Evolutionary conservation across 2,329 filamentous ascomycete genomes (phyloP), one percentile per base, ranked within the genome.

Genomic region (Colletotrichum siamense): DNA sequence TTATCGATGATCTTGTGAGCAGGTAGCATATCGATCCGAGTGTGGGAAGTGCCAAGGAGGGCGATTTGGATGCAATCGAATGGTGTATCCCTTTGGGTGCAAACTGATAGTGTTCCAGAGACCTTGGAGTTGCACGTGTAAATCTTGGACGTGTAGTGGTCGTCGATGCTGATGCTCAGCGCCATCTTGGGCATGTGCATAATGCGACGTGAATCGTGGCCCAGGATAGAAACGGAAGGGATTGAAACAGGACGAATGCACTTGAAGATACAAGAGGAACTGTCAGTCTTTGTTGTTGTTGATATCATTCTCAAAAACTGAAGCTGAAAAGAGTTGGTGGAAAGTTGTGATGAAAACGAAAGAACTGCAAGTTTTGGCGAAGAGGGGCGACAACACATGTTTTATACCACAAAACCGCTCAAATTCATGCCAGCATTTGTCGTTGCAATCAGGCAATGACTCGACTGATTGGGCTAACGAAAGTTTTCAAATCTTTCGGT

Each of bases 101-200:
- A 86, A 80, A 92, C 85, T 69, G 84, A 81, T 74, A 88, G 88
- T 52, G 86, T 83, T 66, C 91, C 91, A 15, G 85, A 82, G 64
- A 92, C 83, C 71, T 85, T 82, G 10, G 90, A 90, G 15, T 86
- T 86, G 2, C 89, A 89, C 8, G 88, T 91, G 82, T 92, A 92
- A 64, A 91, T 86, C 81, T 89, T 91, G 80, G 88, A 87, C 76
- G 79, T 86, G 82, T 87, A 91, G 84, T 92, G 89, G 81, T 88
- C 85, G 79, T 89, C 85, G 68, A 92, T 85, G 67, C 85, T 83
- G 82, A 92, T 84, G 52, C 84, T 83, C 79, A 92, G 86, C 79
- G 81, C 83, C 44, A 71, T 65, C 44, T 49, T 74, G n/a, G 67
- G 32, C 44, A 52, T 52, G 44, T 26, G 36, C 34, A 8, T 32